A percentile compares a stretch with the other conserved stretches of the same genome.
phyloP scores from a whole-genome alignment of 78 protist genomes.

The Dictyostelium purpureum region DNA sequence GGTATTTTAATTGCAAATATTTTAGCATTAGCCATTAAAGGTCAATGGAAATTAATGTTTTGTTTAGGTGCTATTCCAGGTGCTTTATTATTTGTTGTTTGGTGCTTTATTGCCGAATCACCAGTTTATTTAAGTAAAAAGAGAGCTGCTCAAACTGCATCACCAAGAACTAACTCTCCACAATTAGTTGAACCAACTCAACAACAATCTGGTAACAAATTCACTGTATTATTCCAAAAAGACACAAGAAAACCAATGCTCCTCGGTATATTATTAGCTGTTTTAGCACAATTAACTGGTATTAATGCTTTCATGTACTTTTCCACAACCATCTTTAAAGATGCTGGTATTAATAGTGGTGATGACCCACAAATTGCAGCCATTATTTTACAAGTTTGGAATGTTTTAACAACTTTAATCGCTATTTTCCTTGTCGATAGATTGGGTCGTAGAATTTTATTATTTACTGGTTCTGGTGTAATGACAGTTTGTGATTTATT shows the following conservation, averaged over 20 bases:
- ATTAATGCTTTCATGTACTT: slow-evolving; percentile 77
- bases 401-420: slow-evolving; percentile 27
- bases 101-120: slow-evolving; percentile 46
- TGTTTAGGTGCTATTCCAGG: slow-evolving; percentile 68
- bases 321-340: slow-evolving; percentile 39
- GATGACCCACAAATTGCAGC: slow-evolving; percentile 45
- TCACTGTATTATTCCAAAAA: not conserved
- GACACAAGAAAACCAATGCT: slow-evolving; percentile 55
- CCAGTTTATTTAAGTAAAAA: slow-evolving; percentile 20
- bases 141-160: not conserved
- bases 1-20: slow-evolving; percentile 71
- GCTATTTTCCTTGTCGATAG: slow-evolving; percentile 40
- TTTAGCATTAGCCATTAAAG: slow-evolving; percentile 21
- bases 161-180: not conserved
- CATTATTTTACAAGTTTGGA: slow-evolving; percentile 62
- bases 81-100: slow-evolving; percentile 12
- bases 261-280: slow-evolving; percentile 30
- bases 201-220: not conserved
- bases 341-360: slow-evolving; percentile 49
- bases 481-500: slow-evolving; percentile 43
- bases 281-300: slow-evolving; percentile 43
- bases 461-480: slow-evolving; percentile 31
- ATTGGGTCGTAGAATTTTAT: slow-evolving; percentile 61
- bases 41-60: slow-evolving; percentile 75
- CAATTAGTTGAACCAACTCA: not conserved